Evolutionary conservation across 176 grass and related monocot genomes (phyloP).

Genomic region (Cenchrus americanus): DNA sequence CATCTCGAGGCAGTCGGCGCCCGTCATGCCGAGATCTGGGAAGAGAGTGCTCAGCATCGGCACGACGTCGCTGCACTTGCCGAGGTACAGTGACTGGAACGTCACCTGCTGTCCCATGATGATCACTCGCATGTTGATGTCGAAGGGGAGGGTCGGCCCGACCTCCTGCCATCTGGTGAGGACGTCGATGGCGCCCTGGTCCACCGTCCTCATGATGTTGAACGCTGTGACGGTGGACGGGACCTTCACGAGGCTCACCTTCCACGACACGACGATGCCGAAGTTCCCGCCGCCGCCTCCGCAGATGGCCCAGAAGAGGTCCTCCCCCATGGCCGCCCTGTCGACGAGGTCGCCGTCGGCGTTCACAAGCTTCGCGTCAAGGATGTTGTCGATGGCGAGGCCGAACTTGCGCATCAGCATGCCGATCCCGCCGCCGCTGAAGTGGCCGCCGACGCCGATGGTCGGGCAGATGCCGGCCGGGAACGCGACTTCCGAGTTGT

Average conservation of each 20-base stretch:
- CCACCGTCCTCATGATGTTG: slow-evolving; percentile 7
- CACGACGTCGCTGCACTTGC: slow-evolving; percentile 21
- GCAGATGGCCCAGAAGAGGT: slow-evolving; percentile 59
- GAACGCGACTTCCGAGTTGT: slow-evolving; percentile 29
- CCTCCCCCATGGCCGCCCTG: slow-evolving; percentile 54
- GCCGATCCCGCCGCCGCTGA: slow-evolving; percentile 70
- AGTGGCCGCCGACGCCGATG: slow-evolving; percentile 59
- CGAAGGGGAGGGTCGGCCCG: slow-evolving; percentile 20
- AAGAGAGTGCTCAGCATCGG: background rate
- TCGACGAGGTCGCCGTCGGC: slow-evolving; percentile 51
- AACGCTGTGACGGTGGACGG: slow-evolving; percentile 42
- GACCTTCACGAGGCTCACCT: slow-evolving; percentile 46
- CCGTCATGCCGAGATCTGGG: slow-evolving; percentile 45
- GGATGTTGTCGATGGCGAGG: slow-evolving; percentile 59
- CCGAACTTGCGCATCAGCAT: slow-evolving; percentile 57
- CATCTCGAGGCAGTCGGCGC: slow-evolving; percentile 49
- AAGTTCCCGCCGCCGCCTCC: slow-evolving; percentile 60
- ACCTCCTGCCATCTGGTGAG: slow-evolving; percentile 57
- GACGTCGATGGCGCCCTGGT: slow-evolving; percentile 41
- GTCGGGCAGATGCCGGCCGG: slow-evolving; percentile 65
- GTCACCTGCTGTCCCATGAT: background rate
- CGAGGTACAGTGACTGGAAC: slow-evolving; percentile 55
- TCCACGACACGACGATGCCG: slow-evolving; percentile 59
- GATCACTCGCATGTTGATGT: slow-evolving; percentile 43
- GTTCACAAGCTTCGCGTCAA: slow-evolving; percentile 62